Evolutionary conservation across 345 rosid species (phyloP), one percentile per base, ranked within the genome.

Genomic region (Cardamine resedifolia): DNA sequence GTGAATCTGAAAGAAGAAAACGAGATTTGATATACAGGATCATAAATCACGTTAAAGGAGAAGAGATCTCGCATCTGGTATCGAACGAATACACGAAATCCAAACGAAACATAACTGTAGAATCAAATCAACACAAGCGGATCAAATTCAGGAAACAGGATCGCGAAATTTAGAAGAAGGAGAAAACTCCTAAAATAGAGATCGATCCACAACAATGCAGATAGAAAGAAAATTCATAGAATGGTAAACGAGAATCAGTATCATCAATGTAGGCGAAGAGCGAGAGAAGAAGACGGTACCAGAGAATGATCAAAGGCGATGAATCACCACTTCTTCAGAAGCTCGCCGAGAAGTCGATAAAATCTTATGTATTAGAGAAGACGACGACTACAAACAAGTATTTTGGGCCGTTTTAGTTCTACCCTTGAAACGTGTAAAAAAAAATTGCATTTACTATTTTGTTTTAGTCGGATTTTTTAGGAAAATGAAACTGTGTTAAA

Each of bases 51-150:
- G 15, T 33, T 39, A 64, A 11, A 50, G 5, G 9, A 2, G 34
- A 50, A 77, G 72, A 77, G 80, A 77, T 69, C 66, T 57, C 45
- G 67, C 61, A 63, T 76, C 52, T 58, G 34, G 44, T 33, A 53
- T 34, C 15, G 18, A 65, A 23, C 4, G 26, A 63, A 47, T 50
- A 30, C 43, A 67, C 7, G 7, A 66, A n/a, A 66, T 57, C 64
- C 31, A 34, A 66, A 65, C 60, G 24, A 65, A 58, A 71, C 39
- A 6, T 8, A 43, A 34, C 52, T 34, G 10, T 6, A 20, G 51
- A 70, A 52, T 69, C 60, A 44, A 62, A n/a, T 62, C 51, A 53
- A 21, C 26, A 38, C 27, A 60, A 55, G 7, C 21, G 1, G 19
- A 9, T n/a, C n/a, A n/a, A n/a, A n/a, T n/a, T n/a, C n/a, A 61